These are phyloP conservation scores for Tolypocladium guangdongense DNA, from an alignment of 2,329 filamentous ascomycete genomes.

Conservation along the genomic window DNA sequence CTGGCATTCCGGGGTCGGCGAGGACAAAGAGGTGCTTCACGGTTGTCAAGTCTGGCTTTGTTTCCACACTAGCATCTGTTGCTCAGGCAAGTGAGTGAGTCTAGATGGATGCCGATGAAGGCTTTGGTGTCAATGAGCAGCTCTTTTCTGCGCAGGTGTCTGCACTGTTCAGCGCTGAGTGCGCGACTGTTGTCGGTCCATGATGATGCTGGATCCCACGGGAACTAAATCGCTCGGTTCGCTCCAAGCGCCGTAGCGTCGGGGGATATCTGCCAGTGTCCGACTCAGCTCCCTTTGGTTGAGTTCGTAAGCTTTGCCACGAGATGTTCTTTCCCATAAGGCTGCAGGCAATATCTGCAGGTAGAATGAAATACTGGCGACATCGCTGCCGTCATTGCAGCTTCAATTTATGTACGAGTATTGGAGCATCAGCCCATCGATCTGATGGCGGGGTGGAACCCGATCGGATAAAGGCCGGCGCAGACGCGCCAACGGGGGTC, in stretches of 20 bases:
- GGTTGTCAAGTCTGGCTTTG: conserved; percentile 25
- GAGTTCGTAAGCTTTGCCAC: neutral
- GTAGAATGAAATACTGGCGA: neutral
- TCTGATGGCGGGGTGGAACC: neutral
- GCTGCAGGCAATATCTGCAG: neutral
- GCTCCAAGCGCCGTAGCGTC: neutral
- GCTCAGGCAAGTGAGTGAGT: conserved; percentile 26
- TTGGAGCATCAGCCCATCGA: no score
- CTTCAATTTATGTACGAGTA: neutral
- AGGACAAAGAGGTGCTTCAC: conserved; percentile 23
- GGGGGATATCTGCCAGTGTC: no score
- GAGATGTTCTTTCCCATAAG: neutral
- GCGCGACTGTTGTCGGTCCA: neutral
- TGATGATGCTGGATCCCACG: neutral
- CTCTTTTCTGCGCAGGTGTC: neutral
- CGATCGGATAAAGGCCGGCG: conserved; percentile 5
- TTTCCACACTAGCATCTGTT: conserved; percentile 30
- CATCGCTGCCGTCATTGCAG: neutral
- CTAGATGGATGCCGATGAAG: conserved; percentile 22
- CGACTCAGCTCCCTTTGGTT: neutral
- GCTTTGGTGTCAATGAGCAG: conserved; percentile 3
- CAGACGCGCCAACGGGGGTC: neutral
- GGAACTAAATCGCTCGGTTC: neutral
- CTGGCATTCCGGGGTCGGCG: conserved; percentile 27
- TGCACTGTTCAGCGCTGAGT: neutral